phyloP scores from a whole-genome alignment of 1,139 yeast species.

The Candida frijolesensis region DNA sequence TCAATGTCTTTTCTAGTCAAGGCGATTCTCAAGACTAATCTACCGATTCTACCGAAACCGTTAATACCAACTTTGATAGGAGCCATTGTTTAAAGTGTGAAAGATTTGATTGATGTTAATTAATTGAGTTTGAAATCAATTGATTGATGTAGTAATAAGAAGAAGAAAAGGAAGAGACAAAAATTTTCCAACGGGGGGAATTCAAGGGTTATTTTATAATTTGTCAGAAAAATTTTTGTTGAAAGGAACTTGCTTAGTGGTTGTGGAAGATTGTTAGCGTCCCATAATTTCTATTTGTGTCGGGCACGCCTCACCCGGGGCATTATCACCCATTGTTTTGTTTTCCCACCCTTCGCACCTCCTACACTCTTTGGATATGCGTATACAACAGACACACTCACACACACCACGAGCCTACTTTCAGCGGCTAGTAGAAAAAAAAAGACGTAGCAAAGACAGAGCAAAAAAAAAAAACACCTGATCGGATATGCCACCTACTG shows the following conservation, averaged over 20 bases:
- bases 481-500: neutral
- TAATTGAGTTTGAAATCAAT: conserved; percentile 11
- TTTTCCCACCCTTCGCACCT: neutral
- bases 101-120: conserved; percentile 7
- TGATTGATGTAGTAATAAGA: conserved; percentile 6
- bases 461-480: neutral
- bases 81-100: conserved; percentile 27
- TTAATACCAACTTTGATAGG: conserved; percentile 67
- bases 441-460: neutral
- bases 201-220: conserved; percentile 9
- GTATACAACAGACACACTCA: neutral
- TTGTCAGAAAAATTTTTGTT: conserved; percentile 3
- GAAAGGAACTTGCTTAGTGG: neutral
- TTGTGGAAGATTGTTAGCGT: neutral
- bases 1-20: conserved; percentile 67
- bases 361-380: neutral
- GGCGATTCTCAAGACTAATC: conserved; percentile 83
- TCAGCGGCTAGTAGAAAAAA: too few relatives aligned
- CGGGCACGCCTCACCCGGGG: conserved; percentile 9
- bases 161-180: neutral
- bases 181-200: conserved; percentile 7
- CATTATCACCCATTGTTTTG: conserved; percentile 7
- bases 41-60: conserved; percentile 91
- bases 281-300: neutral
- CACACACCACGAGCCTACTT: conserved; percentile 4